Conservation (phyloP, 2,329 filamentous ascomycete species). For the Venturia carpophila region DNA sequence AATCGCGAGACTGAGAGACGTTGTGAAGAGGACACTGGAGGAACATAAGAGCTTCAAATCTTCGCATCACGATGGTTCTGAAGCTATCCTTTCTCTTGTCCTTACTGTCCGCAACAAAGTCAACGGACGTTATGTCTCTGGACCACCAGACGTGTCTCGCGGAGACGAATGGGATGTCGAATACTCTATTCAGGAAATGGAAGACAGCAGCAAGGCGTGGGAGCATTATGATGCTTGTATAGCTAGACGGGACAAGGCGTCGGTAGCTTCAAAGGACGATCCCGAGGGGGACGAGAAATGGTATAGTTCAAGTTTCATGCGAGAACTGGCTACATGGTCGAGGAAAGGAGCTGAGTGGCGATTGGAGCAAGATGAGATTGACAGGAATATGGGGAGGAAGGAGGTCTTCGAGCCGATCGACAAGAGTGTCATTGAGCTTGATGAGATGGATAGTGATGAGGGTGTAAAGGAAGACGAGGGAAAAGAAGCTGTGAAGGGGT, state of each 20-base stretch:
- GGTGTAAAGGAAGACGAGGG: constrained; percentile 15
- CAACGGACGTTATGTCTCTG: constrained; percentile 54
- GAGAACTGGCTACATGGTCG: constrained; percentile 47
- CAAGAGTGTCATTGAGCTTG: constrained; percentile 8
- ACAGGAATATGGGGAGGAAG: constrained; percentile 33
- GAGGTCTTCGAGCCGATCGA: constrained; percentile 22
- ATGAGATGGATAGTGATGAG: constrained; percentile 20
- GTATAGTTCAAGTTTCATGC: constrained; percentile 40
- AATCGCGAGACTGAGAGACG: not conserved
- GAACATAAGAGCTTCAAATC: not conserved
- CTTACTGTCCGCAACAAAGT: constrained; percentile 66
- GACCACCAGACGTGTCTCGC: constrained; percentile 46
- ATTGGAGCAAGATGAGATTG: constrained; percentile 42
- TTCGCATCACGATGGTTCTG: constrained; percentile 13
- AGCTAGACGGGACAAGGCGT: constrained; percentile 26
- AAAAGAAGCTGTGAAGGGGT: constrained; percentile 24
- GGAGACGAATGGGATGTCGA: constrained; percentile 62
- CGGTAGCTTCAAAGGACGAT: constrained; percentile 33
- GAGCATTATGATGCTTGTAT: constrained; percentile 44
- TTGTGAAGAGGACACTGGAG: constrained; percentile 8
- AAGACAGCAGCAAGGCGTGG: constrained; percentile 35
- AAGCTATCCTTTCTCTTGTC: constrained; percentile 56
- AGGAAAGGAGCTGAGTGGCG: constrained; percentile 54
- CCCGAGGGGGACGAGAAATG: constrained; percentile 34
- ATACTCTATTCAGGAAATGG: constrained; percentile 64